Conservation (phyloP, 495 filamentous ascomycete species). For the Lentithecium fluviatile region DNA sequence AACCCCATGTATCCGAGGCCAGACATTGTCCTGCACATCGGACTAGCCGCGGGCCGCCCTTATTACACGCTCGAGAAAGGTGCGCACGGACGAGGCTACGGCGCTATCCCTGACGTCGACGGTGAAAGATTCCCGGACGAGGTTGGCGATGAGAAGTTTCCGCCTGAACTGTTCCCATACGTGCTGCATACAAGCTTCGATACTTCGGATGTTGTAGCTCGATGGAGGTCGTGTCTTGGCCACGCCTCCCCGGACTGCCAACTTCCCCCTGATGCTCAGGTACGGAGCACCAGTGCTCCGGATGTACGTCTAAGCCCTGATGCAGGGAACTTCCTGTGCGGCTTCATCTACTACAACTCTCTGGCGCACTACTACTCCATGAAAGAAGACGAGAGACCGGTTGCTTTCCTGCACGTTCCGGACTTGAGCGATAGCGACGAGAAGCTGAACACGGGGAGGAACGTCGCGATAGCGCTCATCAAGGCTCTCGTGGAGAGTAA, state of each 20-base stretch:
- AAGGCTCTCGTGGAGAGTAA: slow-evolving; percentile 59
- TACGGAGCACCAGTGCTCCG: slow-evolving; percentile 37
- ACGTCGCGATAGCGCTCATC: slow-evolving; percentile 67
- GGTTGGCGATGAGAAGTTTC: slow-evolving; percentile 52
- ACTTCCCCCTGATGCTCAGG: neutral
- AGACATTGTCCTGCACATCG: slow-evolving; percentile 74
- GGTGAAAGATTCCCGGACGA: slow-evolving; percentile 57
- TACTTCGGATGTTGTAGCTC: slow-evolving; percentile 52
- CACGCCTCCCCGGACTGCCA: neutral
- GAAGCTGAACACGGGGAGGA: slow-evolving; percentile 58
- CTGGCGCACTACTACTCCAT: slow-evolving; percentile 50
- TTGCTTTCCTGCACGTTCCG: slow-evolving; percentile 80
- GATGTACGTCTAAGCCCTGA: slow-evolving; percentile 63
- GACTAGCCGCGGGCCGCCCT: slow-evolving; percentile 69
- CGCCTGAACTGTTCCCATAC: slow-evolving; percentile 42
- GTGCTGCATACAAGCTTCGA: slow-evolving; percentile 53
- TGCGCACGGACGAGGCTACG: slow-evolving; percentile 75
- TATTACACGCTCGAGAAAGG: slow-evolving; percentile 69
- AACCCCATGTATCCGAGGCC: slow-evolving; percentile 49
- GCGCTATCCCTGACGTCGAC: slow-evolving; percentile 67
- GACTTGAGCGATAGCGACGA: slow-evolving; percentile 52
- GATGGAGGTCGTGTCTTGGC: slow-evolving; percentile 53
- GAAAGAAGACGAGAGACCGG: slow-evolving; percentile 42
- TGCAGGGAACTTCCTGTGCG: slow-evolving; percentile 79
- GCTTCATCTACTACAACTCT: slow-evolving; percentile 82